Base-by-base conservation (phyloP, 495 filamentous ascomycete species). In the Parmelia sp. region DNA sequence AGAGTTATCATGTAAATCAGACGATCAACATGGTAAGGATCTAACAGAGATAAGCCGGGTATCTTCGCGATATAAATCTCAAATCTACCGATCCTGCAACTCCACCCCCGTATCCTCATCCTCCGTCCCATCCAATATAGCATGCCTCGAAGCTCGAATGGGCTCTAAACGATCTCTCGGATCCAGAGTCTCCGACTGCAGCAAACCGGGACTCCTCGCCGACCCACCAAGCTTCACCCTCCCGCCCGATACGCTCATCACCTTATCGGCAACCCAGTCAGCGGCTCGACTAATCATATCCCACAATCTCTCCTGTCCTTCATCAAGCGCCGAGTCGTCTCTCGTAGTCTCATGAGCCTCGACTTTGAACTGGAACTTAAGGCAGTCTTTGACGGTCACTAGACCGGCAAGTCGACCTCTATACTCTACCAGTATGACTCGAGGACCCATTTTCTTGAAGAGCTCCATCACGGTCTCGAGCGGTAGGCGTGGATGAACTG, bases 401-500 rank as follows among this genome's bases (percentile, higher is more conserved):
- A 97, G 80, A 3, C 94, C 94, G 0, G 80, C 82, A 4, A 98
- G 81, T 40, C 84, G 82, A 29, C 94, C 94, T 56, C 88, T 87
- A 71, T 96, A 88, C 73, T 98, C 95, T 51, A 97, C 90, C 21
- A 97, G 80, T 60, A 98, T 91, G 17, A 96, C 91, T 3, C 95
- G 86, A 4, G 94, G 94, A 0, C 95, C 94, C 75, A 98, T 92
- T 79, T 98, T 98, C 72, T 94, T 93, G 81, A 98, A 98, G 53
- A 97, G 84, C 73, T 98, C 94, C 91, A 97, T 97, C 53, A 96
- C 94, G 0, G 94, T 98, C 75, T 98, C 94, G 0, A 98, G 84
- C 0, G 93, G 90, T 9, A 97, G 84, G 2, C 91, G 87, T 0
- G 94, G 94, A 71, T 98, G 95, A 10, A 92, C 92, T 3, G 92